A percentile compares a stretch with the other conserved stretches of the same genome.
These are phyloP conservation scores for Nannizziopsis barbatae DNA, from an alignment of 2,329 filamentous ascomycete species.

Conservation along the genomic window DNA sequence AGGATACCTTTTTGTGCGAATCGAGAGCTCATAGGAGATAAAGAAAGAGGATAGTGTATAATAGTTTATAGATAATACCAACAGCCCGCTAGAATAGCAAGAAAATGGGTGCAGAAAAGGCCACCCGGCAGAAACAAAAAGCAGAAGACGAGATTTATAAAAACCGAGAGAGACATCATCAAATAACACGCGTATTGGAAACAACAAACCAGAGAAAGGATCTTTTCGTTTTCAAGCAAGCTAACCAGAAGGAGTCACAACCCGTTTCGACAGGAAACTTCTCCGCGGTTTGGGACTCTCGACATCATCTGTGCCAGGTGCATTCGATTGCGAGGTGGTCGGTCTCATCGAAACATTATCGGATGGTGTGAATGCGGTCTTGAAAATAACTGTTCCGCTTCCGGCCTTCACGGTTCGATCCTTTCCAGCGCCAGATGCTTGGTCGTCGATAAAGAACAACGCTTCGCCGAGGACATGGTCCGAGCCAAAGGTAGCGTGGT, in stretches of 20 bases:
- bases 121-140: neutral
- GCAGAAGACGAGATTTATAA: neutral
- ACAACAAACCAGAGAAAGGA: neutral
- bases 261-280: slow-evolving; percentile 39
- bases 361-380: slow-evolving; percentile 55
- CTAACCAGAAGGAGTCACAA: slow-evolving; percentile 17
- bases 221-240: neutral
- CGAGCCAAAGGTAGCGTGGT: slow-evolving; percentile 71
- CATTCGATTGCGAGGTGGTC: slow-evolving; percentile 27
- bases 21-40: neutral
- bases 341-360: slow-evolving; percentile 34
- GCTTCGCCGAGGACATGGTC: slow-evolving; percentile 77
- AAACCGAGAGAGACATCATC: neutral
- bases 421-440: slow-evolving; percentile 48
- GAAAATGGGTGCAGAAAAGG: neutral
- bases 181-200: neutral
- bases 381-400: slow-evolving; percentile 57
- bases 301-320: slow-evolving; percentile 20
- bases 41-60: too few relatives aligned
- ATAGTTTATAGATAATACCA: too few relatives aligned
- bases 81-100: neutral
- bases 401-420: slow-evolving; percentile 69
- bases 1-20: too few relatives aligned
- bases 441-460: slow-evolving; percentile 85
- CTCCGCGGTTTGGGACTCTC: slow-evolving; percentile 36